Conservation (phyloP, 352 stramenopile species). For the Pythium plurisporium region DNA sequence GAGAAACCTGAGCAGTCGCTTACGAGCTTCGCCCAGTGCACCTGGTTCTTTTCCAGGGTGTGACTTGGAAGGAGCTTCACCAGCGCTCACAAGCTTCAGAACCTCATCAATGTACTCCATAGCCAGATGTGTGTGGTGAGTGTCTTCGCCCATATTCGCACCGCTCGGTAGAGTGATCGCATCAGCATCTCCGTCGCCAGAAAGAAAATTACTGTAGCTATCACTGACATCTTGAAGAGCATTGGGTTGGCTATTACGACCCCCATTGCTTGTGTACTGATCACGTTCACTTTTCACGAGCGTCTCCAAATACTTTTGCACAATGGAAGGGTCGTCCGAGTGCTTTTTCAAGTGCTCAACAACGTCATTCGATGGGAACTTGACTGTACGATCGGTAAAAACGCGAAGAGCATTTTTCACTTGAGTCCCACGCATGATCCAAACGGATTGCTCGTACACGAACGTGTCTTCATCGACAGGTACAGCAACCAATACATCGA, state of each 20-base stretch:
- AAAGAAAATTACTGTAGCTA: conserved; percentile 81
- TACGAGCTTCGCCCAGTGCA: conserved; percentile 65
- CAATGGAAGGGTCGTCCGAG: conserved; percentile 64
- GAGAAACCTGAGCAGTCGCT: conserved; percentile 76
- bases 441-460: conserved; percentile 85
- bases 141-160: conserved; percentile 38
- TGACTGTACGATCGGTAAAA: conserved; percentile 71
- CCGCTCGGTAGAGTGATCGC: conserved; percentile 14
- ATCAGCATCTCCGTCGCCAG: conserved; percentile 56
- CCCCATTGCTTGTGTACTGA: conserved; percentile 15
- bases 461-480: conserved; percentile 76
- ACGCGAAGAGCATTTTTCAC: conserved; percentile 78
- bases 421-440: conserved; percentile 74
- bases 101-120: conserved; percentile 87
- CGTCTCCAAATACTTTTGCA: conserved; percentile 80
- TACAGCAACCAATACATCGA: conserved; percentile 82
- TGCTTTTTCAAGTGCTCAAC: conserved; percentile 72
- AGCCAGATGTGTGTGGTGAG: conserved; percentile 76
- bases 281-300: conserved; percentile 54
- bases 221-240: conserved; percentile 45
- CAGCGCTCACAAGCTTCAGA: conserved; percentile 59
- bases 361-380: conserved; percentile 72
- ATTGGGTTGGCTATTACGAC: conserved; percentile 10
- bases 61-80: conserved; percentile 77
- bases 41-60: conserved; percentile 74